phyloP scores from a whole-genome alignment of 1,139 yeast species.

The Taphrina populina region DNA sequence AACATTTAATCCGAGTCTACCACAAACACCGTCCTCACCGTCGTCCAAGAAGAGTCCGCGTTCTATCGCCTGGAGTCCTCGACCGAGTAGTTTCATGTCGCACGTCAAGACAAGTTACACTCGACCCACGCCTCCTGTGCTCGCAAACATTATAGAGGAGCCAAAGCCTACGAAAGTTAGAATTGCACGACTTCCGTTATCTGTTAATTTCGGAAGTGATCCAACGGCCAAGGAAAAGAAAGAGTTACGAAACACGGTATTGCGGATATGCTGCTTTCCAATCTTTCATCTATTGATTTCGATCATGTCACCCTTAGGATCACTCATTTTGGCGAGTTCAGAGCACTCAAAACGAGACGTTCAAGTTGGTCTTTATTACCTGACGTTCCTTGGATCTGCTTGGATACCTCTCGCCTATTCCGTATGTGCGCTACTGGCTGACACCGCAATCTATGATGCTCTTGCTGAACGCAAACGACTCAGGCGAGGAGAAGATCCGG shows the following conservation, averaged over 20 bases:
- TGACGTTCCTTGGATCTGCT: constrained; percentile 24
- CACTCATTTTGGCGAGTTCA: constrained; percentile 16
- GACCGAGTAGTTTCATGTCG: constrained; percentile 2
- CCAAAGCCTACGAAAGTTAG: constrained; percentile 1
- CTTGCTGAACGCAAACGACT: constrained; percentile 6
- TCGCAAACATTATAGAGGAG: neutral
- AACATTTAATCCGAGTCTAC: constrained; percentile 1
- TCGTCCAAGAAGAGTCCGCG: constrained; percentile 5
- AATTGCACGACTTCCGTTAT: constrained; percentile 21
- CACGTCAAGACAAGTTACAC: neutral
- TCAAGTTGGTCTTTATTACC: constrained; percentile 9
- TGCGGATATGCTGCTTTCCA: constrained; percentile 20
- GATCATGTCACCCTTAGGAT: constrained; percentile 7
- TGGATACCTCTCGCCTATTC: constrained; percentile 30
- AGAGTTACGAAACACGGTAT: constrained; percentile 15
- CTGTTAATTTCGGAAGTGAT: constrained; percentile 20
- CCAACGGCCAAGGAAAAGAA: constrained; percentile 10
- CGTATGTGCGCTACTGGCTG: constrained; percentile 22
- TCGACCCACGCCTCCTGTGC: neutral
- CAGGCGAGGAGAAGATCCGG: neutral
- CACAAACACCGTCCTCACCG: neutral
- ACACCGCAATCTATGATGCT: constrained; percentile 24
- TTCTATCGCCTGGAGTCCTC: constrained; percentile 2
- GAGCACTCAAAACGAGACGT: neutral
- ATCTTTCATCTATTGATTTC: constrained; percentile 23